Evolutionary conservation across 164 flowering plant species (phyloP).

Genomic region (Stephania cephalantha): DNA sequence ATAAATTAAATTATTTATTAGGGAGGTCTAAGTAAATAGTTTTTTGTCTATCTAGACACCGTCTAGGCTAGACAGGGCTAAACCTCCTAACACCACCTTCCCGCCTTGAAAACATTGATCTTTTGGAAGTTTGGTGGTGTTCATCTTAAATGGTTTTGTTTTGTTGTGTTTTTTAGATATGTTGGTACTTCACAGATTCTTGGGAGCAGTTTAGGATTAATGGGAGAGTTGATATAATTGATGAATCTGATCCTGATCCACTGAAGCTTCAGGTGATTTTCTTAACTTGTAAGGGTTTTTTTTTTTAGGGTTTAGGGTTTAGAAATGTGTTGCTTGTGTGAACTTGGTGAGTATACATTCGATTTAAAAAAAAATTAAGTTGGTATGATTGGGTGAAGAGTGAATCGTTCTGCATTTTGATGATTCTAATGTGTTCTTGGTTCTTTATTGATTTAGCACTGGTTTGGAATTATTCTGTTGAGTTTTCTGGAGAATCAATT

Average conservation of each 20-base stretch:
- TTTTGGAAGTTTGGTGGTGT: neutral
- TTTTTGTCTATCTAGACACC: no score
- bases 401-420: neutral
- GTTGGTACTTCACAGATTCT: slow-evolving; percentile 92
- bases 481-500: no score
- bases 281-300: neutral
- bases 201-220: slow-evolving; percentile 96
- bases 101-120: no score
- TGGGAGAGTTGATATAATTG: slow-evolving; percentile 66
- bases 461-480: neutral
- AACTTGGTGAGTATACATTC: neutral
- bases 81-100: no score
- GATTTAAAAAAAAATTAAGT: neutral
- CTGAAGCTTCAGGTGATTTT: slow-evolving; percentile 56
- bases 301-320: neutral
- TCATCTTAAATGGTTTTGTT: neutral
- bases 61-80: no score
- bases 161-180: slow-evolving; percentile 41
- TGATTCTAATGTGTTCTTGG: neutral
- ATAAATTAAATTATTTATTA: no score
- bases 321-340: neutral
- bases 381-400: neutral
- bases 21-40: no score
- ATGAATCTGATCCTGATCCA: slow-evolving; percentile 52
- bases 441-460: neutral